Evolutionary conservation across 345 rosid genomes (phyloP), one percentile per base, ranked within the genome.

Genomic region (Mallotus nudiflorus): DNA sequence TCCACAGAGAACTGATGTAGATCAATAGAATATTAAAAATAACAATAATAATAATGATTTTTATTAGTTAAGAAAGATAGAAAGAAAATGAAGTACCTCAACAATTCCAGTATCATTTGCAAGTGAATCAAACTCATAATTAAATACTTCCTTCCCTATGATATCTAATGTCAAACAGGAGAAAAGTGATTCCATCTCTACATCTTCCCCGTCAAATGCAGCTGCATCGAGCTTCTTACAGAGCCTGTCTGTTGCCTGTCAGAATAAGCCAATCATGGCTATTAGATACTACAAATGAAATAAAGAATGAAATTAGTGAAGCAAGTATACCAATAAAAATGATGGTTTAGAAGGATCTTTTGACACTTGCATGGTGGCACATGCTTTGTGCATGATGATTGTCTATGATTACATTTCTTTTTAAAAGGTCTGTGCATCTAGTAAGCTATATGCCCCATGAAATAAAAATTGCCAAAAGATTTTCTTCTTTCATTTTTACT

Each of bases 61-160:
- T n/a, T n/a, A 4, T 37, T 52, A 60, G 40, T 31, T 14, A 60
- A 67, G 69, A 64, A 55, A n/a, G 37, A 11, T n/a, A n/a, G n/a
- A n/a, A n/a, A n/a, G n/a, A n/a, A n/a, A 61, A 25, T 53, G 15
- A 53, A 29, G 51, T 71, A 91, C 98, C 97, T 89, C 98, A 71
- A 94, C 92, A 69, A 94, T 91, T n/a, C 98, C 97, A n/a, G 95
- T 84, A 70, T 94, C 98, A 76, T 91, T 86, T 27, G 96, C 88
- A 60, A 94, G 72, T 28, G 98, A n/a, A n/a, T n/a, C n/a, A n/a
- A n/a, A n/a, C n/a, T n/a, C n/a, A n/a, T n/a, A n/a, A n/a, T n/a
- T n/a, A n/a, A n/a, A n/a, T n/a, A n/a, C n/a, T n/a, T n/a, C n/a
- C n/a, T n/a, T n/a, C n/a, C n/a, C n/a, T n/a, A n/a, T n/a, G n/a